Conservation (phyloP, 192 early-diverging fungal species). For the Pilaira anomala region DNA sequence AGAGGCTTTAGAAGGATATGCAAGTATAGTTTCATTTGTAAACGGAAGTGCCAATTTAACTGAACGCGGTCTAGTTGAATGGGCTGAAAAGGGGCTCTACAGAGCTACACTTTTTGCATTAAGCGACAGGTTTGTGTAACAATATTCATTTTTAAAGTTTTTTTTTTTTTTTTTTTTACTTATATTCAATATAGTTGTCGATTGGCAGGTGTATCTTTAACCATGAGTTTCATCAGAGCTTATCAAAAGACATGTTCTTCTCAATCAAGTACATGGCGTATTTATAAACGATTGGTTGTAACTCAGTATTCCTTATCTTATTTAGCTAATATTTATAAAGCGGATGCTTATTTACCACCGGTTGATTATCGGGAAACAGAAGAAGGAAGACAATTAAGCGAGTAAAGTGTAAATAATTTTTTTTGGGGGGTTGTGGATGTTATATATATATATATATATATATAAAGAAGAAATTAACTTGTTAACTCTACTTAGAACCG, state of each 20-base stretch:
- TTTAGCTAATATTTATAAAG: constrained; percentile 35
- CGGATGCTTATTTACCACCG: constrained; percentile 32
- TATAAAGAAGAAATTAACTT: not conserved
- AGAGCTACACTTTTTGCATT: constrained; percentile 52
- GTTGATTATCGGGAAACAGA: not conserved
- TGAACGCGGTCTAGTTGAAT: constrained; percentile 42
- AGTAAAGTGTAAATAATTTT: not conserved
- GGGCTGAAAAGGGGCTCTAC: constrained; percentile 70
- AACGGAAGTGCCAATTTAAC: constrained; percentile 33
- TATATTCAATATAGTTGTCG: not conserved
- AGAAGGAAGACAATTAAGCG: not conserved
- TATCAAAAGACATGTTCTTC: constrained; percentile 40
- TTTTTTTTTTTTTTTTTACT: no score
- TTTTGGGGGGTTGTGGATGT: no score
- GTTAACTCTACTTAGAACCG: not conserved
- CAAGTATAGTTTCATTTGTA: constrained; percentile 40
- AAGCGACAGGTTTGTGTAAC: constrained; percentile 36
- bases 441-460: no score
- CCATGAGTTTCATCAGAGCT: constrained; percentile 31
- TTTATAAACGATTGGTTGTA: constrained; percentile 48
- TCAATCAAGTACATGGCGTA: constrained; percentile 44
- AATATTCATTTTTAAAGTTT: not conserved
- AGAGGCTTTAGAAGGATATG: constrained; percentile 49
- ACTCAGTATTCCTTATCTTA: constrained; percentile 48
- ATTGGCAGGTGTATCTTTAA: constrained; percentile 14